Evolutionary conservation across 2,329 filamentous ascomycete species (phyloP), one percentile per base, ranked within the genome.

Genomic region (Neoascochyta sp.): DNA sequence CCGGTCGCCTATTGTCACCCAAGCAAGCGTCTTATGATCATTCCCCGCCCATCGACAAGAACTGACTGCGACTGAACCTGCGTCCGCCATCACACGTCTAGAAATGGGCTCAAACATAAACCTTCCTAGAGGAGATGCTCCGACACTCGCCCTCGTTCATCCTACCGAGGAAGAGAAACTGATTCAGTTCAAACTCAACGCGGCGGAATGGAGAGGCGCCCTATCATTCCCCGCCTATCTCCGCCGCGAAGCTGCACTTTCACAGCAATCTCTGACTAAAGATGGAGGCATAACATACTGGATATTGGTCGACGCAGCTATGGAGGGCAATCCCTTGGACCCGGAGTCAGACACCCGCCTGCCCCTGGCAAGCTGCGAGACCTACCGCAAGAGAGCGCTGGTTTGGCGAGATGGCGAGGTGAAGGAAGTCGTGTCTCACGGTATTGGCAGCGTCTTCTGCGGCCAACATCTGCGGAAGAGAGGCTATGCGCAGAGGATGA

Each of bases 401-500:
- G 57, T 70, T 2, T 65, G 66, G 36, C 57, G 54, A 4, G 42
- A 68, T 27, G 75, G 73, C 16, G 52, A 64, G 73, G 10, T 60
- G 10, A 58, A 67, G 32, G 78, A 86, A 24, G 76, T 73, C 2
- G 66, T 78, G 7, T 76, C 78, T 10, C 81, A 94, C 63, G 87
- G 83, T 4, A 75, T 93, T 34, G 85, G 80, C 9, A 86, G 81
- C 38, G 87, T 93, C n/a, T 92, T 81, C 58, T 87, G 81, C 4
- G 74, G 78, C 22, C 73, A 76, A 0, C 69, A 77, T 48, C 78
- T 78, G 57, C 67, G 86, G 34, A 80, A 83, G 10, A 74, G 73
- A 44, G 83, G 86, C 12, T 95, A 95, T 63, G 87, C 86, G 1
- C 75, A 76, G 35, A 73, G 81, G 34, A 86, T 95, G 86, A 79